Conservation (phyloP, 495 filamentous ascomycete species). For the Evernia prunastri region DNA sequence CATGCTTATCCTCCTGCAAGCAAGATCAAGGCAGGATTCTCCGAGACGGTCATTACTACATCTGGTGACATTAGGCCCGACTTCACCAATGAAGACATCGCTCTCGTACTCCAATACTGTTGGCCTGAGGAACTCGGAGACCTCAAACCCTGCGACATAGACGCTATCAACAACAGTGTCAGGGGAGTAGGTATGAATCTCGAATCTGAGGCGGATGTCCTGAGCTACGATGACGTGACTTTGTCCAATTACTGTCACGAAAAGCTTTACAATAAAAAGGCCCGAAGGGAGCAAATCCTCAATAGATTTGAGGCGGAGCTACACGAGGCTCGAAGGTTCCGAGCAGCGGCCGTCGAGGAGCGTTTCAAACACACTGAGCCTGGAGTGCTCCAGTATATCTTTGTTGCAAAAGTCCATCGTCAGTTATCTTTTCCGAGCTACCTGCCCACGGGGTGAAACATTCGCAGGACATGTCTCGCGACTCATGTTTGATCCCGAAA, state of each 20-base stretch:
- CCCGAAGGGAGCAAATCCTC: not conserved
- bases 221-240: constrained; percentile 3
- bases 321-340: not conserved
- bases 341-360: constrained; percentile 4
- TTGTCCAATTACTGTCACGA: constrained; percentile 7
- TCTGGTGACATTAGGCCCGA: not conserved
- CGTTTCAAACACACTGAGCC: not conserved
- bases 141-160: not conserved
- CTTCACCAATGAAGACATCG: not conserved
- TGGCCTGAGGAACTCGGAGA: not conserved
- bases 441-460: too few species aligned
- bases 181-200: not conserved
- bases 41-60: not conserved
- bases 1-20: not conserved
- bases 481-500: too few species aligned
- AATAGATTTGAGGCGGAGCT: not conserved
- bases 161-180: not conserved
- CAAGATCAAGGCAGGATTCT: not conserved
- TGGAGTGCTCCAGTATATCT: constrained; percentile 2
- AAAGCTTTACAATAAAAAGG: not conserved
- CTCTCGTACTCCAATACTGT: constrained; percentile 4
- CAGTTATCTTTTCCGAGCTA: too few species aligned
- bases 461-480: too few species aligned
- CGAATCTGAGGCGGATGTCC: not conserved
- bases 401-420: not conserved